Evolutionary conservation across 225 moss, liverwort and hornwort species (phyloP), one percentile per base, ranked within the genome.

Genomic region (Takakia lepidozioides): DNA sequence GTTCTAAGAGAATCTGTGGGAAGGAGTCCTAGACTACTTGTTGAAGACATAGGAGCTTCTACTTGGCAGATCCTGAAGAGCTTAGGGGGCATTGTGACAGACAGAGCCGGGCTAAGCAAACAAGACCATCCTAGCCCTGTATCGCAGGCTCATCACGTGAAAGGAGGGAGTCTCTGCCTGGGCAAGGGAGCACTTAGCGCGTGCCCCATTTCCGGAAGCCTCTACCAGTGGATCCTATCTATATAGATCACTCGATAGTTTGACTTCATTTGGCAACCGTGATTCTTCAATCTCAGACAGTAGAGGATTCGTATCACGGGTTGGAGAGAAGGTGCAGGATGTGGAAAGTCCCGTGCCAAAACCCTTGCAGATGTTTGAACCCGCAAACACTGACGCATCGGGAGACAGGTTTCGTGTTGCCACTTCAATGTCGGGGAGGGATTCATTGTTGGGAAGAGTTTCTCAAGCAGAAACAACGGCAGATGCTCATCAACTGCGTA

Each of bases 1-100:
- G 88, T 92, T 4, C 51, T 81, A 18, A 80, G 75, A 63, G 92
- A 92, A 75, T 78, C 85, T 14, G 11, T 87, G 0, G 58, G 65
- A 39, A 68, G 43, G 25, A 46, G 40, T 4, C 73, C 78, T 1
- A 60, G 50, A 68, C 55, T 73, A 46, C 66, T 56, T 43, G 50
- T 57, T 1, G 74, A 70, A 35, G 79, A 82, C 27, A 29, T 80
- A 44, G 68, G 74, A 17, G 80, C 55, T 17, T 50, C 70, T 2
- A 66, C 80, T 24, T 45, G 68, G 14, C 70, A 71, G 46, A 58
- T 81, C 43, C 55, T 92, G 30, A 84, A 77, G 49, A 68, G 51
- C 7, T 67, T 85, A 45, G 79, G 74, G 2, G 78, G 82, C 49
- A 64, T 63, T 23, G 63, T 78, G 38, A 73, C 78, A 2, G 73